Evolutionary conservation across 2,329 filamentous ascomycete genomes (phyloP).

Genomic region (Peltaster fructicola): DNA sequence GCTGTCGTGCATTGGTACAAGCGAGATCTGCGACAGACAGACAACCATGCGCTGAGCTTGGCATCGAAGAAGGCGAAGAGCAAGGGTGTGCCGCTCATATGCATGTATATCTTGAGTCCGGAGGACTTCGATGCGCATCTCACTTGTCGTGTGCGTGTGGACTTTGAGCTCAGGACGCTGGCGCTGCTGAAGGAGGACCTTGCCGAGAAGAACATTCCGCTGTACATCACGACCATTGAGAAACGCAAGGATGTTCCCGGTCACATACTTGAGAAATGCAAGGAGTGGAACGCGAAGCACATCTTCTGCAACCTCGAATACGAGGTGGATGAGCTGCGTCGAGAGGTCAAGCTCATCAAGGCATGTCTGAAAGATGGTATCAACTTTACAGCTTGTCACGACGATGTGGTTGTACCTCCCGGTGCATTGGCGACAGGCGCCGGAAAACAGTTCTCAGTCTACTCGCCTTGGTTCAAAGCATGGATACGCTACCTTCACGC

Average conservation of each 20-base stretch:
- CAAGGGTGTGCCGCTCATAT: constrained; percentile 53
- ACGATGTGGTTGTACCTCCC: constrained; percentile 68
- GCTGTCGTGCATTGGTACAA: constrained; percentile 86
- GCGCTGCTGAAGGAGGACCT: constrained; percentile 48
- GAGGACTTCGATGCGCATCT: constrained; percentile 73
- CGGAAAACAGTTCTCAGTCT: constrained; percentile 70
- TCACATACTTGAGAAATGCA: constrained; percentile 46
- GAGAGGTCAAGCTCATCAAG: constrained; percentile 51
- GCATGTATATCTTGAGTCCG: constrained; percentile 63
- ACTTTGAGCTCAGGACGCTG: constrained; percentile 63
- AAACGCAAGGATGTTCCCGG: constrained; percentile 44
- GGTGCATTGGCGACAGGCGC: constrained; percentile 47
- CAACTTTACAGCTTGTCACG: constrained; percentile 54
- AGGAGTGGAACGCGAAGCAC: constrained; percentile 56
- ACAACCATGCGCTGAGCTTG: constrained; percentile 54
- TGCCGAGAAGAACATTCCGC: constrained; percentile 53
- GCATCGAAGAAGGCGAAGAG: constrained; percentile 51
- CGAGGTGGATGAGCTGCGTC: constrained; percentile 72
- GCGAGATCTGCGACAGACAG: constrained; percentile 52
- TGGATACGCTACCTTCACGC: constrained; percentile 60
- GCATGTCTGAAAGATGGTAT: constrained; percentile 45
- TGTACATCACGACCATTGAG: constrained; percentile 56
- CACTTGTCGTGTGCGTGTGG: constrained; percentile 53
- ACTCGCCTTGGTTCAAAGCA: constrained; percentile 61
- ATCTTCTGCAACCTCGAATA: constrained; percentile 77